Conservation (phyloP, 192 early-diverging fungal species). For the Umbelopsis sp. region DNA sequence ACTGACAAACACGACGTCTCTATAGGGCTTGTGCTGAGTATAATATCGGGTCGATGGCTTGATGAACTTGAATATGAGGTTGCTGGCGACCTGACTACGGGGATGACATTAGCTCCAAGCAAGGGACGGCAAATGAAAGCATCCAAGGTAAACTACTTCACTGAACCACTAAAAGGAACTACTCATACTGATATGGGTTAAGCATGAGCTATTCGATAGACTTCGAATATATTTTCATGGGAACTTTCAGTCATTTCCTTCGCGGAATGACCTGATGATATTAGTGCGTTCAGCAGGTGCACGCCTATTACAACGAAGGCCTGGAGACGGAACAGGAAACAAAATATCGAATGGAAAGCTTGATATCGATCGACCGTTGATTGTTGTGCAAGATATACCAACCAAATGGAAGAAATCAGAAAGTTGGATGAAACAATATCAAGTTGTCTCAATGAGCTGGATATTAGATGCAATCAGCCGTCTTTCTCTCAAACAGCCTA, state of each 20-base stretch:
- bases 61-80: slow-evolving; percentile 19
- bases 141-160: too few species aligned
- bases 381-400: slow-evolving; percentile 4
- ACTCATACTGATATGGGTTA: neutral
- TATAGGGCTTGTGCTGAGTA: slow-evolving; percentile 17
- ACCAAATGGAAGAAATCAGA: slow-evolving; percentile 5
- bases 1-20: too few species aligned
- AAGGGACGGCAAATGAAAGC: slow-evolving; percentile 5
- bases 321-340: neutral
- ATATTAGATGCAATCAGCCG: slow-evolving; percentile 6
- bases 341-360: neutral
- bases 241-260: neutral
- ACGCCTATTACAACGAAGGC: neutral
- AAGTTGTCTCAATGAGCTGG: slow-evolving; percentile 5
- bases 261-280: neutral
- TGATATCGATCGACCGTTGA: neutral
- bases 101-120: neutral
- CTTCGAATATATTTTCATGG: neutral
- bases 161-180: too few species aligned
- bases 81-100: neutral
- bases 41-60: slow-evolving; percentile 12
- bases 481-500: neutral
- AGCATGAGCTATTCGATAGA: neutral
- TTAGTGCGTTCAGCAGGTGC: neutral
- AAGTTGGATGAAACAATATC: neutral